Percentiles rank a stretch among this genome's conserved stretches.
These are phyloP conservation scores for Limonium bicolor DNA, from an alignment of 148 eudicot genomes.

Conservation along the genomic window DNA sequence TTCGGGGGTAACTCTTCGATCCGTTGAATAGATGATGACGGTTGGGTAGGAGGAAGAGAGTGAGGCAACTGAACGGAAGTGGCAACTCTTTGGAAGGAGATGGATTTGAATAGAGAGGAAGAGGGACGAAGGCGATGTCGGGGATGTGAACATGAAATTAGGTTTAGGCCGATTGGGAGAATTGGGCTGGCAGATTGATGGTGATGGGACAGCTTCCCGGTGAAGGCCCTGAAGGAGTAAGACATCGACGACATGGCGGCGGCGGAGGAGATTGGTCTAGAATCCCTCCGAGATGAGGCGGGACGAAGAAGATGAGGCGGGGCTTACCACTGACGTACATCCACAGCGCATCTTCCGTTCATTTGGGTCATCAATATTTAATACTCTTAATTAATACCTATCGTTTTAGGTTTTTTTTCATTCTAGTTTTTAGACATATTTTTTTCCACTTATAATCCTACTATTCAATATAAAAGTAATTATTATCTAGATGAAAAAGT, in stretches of 20 bases:
- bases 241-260: slow-evolving; percentile 8
- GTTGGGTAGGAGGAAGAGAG: slow-evolving; percentile 2
- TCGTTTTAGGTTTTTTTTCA: no score
- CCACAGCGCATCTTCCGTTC: no score
- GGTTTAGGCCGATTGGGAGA: slow-evolving; percentile 19
- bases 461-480: no score
- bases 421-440: no score
- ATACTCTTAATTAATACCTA: no score
- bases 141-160: slow-evolving; percentile 4
- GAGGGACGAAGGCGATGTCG: slow-evolving; percentile 7
- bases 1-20: slow-evolving; percentile 66
- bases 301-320: no score
- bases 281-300: no score
- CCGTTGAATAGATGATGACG: slow-evolving; percentile 34
- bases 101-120: slow-evolving; percentile 27
- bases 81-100: slow-evolving; percentile 42
- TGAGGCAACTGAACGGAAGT: slow-evolving; percentile 19
- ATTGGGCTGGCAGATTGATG: slow-evolving; percentile 12
- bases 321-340: no score
- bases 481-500: no score
- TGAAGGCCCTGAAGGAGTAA: slow-evolving; percentile 9
- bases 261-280: slow-evolving; percentile 1
- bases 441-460: no score
- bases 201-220: slow-evolving; percentile 21
- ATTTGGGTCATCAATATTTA: no score